phyloP scores from a whole-genome alignment of 2,329 filamentous ascomycete species.

The Elsinoe perseae region DNA sequence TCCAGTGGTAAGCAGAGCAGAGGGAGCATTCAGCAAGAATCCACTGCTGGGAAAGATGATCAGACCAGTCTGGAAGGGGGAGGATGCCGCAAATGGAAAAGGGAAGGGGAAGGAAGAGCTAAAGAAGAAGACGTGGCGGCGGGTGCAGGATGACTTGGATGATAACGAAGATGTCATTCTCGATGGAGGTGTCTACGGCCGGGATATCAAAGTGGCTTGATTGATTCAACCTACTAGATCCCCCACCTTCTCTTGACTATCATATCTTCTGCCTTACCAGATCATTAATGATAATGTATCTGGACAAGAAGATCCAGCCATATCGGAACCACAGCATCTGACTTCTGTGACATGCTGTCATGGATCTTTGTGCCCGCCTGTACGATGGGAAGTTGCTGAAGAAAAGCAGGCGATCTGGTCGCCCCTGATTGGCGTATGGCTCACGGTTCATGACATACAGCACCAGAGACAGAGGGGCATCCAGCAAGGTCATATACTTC shows the following conservation, averaged over 20 bases:
- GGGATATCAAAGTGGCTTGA: background rate
- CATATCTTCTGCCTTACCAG: constrained; percentile 33
- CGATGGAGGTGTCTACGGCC: constrained; percentile 37
- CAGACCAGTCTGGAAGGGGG: constrained; percentile 49
- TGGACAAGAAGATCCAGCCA: constrained; percentile 77
- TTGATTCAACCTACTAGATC: too few relatives aligned
- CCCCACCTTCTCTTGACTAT: background rate
- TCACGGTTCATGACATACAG: background rate
- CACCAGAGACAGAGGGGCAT: constrained; percentile 58
- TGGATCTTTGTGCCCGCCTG: constrained; percentile 66
- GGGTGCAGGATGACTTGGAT: constrained; percentile 47
- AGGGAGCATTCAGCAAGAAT: constrained; percentile 60
- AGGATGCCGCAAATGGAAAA: constrained; percentile 41
- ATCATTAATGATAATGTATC: constrained; percentile 91
- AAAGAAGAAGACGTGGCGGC: constrained; percentile 39
- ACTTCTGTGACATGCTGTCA: constrained; percentile 77
- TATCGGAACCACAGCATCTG: constrained; percentile 97
- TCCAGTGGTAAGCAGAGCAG: constrained; percentile 24
- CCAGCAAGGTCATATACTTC: constrained; percentile 70
- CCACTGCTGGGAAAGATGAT: constrained; percentile 59
- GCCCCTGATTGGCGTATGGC: background rate
- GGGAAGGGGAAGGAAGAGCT: constrained; percentile 32
- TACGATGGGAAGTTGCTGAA: constrained; percentile 52
- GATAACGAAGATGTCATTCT: constrained; percentile 49
- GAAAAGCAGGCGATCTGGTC: constrained; percentile 12